Evolutionary conservation across 495 filamentous ascomycete genomes (phyloP).

Genomic region (Penicillium ochrochloron): DNA sequence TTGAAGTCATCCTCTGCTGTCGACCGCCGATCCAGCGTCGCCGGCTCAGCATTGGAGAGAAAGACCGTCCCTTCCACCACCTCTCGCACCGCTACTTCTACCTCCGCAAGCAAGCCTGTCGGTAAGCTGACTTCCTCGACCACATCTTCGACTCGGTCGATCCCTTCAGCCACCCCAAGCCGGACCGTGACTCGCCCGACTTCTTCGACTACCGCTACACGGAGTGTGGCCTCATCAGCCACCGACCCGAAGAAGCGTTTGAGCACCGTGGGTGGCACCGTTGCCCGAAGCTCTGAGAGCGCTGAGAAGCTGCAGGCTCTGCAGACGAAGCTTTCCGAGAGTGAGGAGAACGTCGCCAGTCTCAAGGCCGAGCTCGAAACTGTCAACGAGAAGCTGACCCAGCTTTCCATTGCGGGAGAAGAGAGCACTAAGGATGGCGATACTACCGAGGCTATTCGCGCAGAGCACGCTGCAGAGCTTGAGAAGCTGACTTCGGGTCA

Average conservation of each 20-base stretch:
- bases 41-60: slow-evolving; percentile 38
- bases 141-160: slow-evolving; percentile 32
- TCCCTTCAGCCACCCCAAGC: slow-evolving; percentile 35
- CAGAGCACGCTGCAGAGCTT: slow-evolving; percentile 46
- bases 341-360: slow-evolving; percentile 44
- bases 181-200: slow-evolving; percentile 35
- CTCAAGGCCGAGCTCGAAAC: slow-evolving; percentile 47
- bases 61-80: slow-evolving; percentile 37
- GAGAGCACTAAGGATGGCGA: slow-evolving; percentile 29
- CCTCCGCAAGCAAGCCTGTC: slow-evolving; percentile 37
- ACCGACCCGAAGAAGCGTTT: slow-evolving; percentile 41
- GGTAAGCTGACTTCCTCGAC: slow-evolving; percentile 35
- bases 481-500: slow-evolving; percentile 43
- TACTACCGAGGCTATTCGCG: slow-evolving; percentile 36
- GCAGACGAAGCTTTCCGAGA: slow-evolving; percentile 48
- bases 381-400: slow-evolving; percentile 45
- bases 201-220: slow-evolving; percentile 32
- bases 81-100: slow-evolving; percentile 32
- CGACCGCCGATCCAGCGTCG: slow-evolving; percentile 49
- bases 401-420: slow-evolving; percentile 39
- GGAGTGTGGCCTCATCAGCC: slow-evolving; percentile 21
- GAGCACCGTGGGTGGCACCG: slow-evolving; percentile 35
- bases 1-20: slow-evolving; percentile 44
- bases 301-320: slow-evolving; percentile 47
- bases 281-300: slow-evolving; percentile 36